Percentiles rank a stretch among this genome's conserved stretches.
Evolutionary conservation across 371 early-diverging fungal species (phyloP).

Genomic region (Mucor mucedo): DNA sequence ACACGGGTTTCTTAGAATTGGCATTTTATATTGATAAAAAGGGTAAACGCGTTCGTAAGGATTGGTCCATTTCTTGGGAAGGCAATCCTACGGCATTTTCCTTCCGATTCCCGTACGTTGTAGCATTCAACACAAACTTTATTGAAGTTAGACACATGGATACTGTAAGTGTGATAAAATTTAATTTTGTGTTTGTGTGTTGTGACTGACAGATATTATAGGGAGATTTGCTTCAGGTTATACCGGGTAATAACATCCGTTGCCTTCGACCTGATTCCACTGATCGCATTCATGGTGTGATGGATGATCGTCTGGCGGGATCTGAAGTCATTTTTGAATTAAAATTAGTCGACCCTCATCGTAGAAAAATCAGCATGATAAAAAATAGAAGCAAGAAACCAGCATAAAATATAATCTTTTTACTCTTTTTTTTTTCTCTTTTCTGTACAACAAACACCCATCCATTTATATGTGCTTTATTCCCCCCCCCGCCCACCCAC

Average conservation of each 20-base stretch:
- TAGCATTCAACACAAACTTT: slow-evolving; percentile 87
- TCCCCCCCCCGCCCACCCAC: too few relatives aligned
- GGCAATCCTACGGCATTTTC: slow-evolving; percentile 77
- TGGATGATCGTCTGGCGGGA: slow-evolving; percentile 51
- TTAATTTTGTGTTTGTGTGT: not conserved
- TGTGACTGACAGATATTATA: slow-evolving; percentile 7
- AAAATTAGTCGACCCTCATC: slow-evolving; percentile 33
- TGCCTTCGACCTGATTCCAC: slow-evolving; percentile 60
- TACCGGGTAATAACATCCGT: slow-evolving; percentile 65
- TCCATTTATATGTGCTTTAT: too few relatives aligned
- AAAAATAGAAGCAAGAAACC: slow-evolving; percentile 16
- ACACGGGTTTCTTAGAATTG: slow-evolving; percentile 58
- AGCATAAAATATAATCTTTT: not conserved
- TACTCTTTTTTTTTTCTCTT: not conserved
- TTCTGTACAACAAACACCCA: too few relatives aligned
- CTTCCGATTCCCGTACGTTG: slow-evolving; percentile 79
- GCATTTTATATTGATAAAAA: slow-evolving; percentile 91
- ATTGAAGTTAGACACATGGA: slow-evolving; percentile 89
- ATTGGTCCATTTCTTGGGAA: slow-evolving; percentile 82
- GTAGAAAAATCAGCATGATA: slow-evolving; percentile 29
- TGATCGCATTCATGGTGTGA: slow-evolving; percentile 60
- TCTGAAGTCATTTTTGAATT: slow-evolving; percentile 46
- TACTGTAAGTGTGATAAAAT: slow-evolving; percentile 42
- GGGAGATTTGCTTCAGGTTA: slow-evolving; percentile 69
- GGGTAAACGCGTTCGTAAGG: slow-evolving; percentile 75